Base-by-base conservation (phyloP, 306 rosid species). In the Pueraria montana region DNA sequence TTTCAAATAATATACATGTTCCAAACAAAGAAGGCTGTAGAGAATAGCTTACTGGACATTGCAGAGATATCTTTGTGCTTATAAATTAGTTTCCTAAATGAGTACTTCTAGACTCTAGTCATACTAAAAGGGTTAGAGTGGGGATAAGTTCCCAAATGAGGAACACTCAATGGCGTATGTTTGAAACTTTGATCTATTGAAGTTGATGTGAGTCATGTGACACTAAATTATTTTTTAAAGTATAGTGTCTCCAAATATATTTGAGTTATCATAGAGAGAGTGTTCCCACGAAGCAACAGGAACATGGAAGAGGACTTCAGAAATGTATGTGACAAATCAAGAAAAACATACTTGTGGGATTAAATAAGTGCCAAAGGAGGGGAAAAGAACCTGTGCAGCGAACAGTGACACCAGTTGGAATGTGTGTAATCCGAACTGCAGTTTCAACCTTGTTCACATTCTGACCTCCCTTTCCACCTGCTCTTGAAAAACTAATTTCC, bases 401-500 rank as follows among this genome's bases (percentile, higher is more conserved):
- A 86, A 93, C 84, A 2, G 97, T 90, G 83, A 95, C 97, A 13
- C 99, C 96, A 16, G 99, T 95, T n/a, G 99, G 99, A 86, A 93
- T 87, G 89, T 93, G 99, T 40, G 99, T 95, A 32, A 95, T 95
- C 52, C 99, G 95, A 20, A 95, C 99, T 50, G 99, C 99, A 83
- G 96, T 92, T 91, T 95, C 98, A 61, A 95, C 92, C 92, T 95
- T 95, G 90, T 95, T 93, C 46, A 95, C 99, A 83, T 95, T 95
- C 87, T 95, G 99, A 68, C 98, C 99, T 56, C 99, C 99, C 84
- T 93, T 95, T 73, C 99, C 99, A 4, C 99, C 99, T 26, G 98
- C 99, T 87, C 99, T 88, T 65, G 98, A 92, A 84, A 91, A 90
- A 77, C 92, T 92, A 76, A 92, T 91, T 63, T 92, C 99, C 69